Evolutionary conservation across 2,329 filamentous ascomycete species (phyloP).

Genomic region (Colletotrichum acutatum): DNA sequence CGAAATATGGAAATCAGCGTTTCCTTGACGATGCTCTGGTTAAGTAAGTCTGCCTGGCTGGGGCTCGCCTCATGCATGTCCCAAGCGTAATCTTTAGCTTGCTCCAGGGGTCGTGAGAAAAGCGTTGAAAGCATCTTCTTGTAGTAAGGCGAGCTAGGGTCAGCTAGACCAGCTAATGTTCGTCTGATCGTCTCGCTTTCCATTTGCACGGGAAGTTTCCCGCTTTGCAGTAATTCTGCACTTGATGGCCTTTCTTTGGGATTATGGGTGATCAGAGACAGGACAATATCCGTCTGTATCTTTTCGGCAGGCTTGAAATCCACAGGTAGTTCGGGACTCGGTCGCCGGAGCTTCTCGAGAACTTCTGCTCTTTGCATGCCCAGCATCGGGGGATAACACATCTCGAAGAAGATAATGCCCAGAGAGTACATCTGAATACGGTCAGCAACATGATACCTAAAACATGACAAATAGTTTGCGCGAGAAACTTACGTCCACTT

Average conservation of each 20-base stretch:
- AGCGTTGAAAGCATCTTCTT: conserved; percentile 88
- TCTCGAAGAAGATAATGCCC: conserved; percentile 98
- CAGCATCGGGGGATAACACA: conserved; percentile 78
- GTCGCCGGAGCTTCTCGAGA: conserved; percentile 75
- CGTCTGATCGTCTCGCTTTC: conserved; percentile 91
- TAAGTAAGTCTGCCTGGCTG: conserved; percentile 70
- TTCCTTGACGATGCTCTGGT: conserved; percentile 80
- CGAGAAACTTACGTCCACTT: conserved; percentile 78
- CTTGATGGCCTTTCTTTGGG: conserved; percentile 86
- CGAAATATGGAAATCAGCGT: conserved; percentile 83
- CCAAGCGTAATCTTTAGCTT: conserved; percentile 84
- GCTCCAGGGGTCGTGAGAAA: conserved; percentile 80
- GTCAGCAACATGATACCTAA: conserved; percentile 30
- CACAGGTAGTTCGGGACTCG: conserved; percentile 74
- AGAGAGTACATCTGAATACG: conserved; percentile 87
- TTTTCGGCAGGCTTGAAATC: conserved; percentile 78
- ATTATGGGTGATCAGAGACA: conserved; percentile 82
- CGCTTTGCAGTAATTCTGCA: conserved; percentile 83
- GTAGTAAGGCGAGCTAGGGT: conserved; percentile 88
- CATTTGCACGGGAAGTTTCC: conserved; percentile 89
- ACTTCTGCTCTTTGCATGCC: conserved; percentile 74
- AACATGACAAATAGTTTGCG: neutral
- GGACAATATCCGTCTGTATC: conserved; percentile 81
- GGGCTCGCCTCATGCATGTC: conserved; percentile 72
- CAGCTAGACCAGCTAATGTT: conserved; percentile 82